Conservation (phyloP, 352 stramenopile species). For the Phytophthora melonis region DNA sequence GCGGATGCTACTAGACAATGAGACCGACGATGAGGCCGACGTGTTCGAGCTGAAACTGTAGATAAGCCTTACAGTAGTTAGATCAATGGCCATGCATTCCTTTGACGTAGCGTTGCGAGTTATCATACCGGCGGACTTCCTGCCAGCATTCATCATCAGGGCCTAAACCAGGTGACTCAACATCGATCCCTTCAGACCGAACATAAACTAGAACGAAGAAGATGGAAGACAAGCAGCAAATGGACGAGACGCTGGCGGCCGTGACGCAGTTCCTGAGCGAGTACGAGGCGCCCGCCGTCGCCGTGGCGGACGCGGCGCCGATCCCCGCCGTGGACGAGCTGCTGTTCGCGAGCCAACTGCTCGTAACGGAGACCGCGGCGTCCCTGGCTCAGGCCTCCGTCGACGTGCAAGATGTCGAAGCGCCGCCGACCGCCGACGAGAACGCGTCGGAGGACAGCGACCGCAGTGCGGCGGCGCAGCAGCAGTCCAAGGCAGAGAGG, state of each 20-base stretch:
- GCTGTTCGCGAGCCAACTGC: slow-evolving; percentile 24
- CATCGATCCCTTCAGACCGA: not conserved
- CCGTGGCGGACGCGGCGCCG: not conserved
- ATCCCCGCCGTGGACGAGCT: slow-evolving; percentile 16
- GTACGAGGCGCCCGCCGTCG: slow-evolving; percentile 15
- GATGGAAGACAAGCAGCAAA: slow-evolving; percentile 37
- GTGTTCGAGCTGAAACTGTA: slow-evolving; percentile 16
- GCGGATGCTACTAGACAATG: not conserved
- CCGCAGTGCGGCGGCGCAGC: not conserved
- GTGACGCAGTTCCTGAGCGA: slow-evolving; percentile 35
- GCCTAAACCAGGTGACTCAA: not conserved
- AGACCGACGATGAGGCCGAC: not conserved
- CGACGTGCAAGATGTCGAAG: not conserved
- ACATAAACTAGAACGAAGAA: slow-evolving; percentile 20
- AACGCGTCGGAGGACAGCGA: slow-evolving; percentile 7
- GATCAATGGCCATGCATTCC: not conserved
- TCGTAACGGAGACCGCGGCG: slow-evolving; percentile 30
- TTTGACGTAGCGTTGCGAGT: not conserved
- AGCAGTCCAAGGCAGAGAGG: slow-evolving; percentile 18
- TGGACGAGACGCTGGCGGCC: slow-evolving; percentile 29
- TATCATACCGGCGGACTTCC: slow-evolving; percentile 9
- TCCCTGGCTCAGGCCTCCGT: slow-evolving; percentile 25
- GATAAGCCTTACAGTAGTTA: not conserved
- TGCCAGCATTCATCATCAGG: not conserved
- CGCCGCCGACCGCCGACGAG: not conserved